Percentiles rank a stretch among this genome's conserved stretches.
These are phyloP conservation scores for Aspergillus sp. DNA, from an alignment of 2,329 filamentous ascomycete species.

Conservation along the genomic window DNA sequence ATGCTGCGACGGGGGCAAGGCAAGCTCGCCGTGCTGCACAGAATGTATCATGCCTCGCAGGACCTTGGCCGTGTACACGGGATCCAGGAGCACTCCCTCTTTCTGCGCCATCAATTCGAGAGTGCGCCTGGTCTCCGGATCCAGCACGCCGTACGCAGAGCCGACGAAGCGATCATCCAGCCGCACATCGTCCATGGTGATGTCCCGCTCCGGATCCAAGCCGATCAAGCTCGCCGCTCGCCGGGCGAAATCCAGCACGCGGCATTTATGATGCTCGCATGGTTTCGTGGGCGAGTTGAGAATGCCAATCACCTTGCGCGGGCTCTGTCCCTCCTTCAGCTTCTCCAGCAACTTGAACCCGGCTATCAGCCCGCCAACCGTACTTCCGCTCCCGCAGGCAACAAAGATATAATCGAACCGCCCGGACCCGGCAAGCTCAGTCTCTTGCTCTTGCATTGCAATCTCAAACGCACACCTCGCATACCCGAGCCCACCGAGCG, in stretches of 20 bases:
- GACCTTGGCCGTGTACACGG: slow-evolving; percentile 29
- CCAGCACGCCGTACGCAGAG: slow-evolving; percentile 23
- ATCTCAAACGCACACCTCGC: slow-evolving; percentile 26
- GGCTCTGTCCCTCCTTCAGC: slow-evolving; percentile 1
- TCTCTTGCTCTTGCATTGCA: slow-evolving; percentile 15
- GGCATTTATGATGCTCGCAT: slow-evolving; percentile 18
- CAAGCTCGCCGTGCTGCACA: slow-evolving; percentile 13
- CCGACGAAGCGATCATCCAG: slow-evolving; percentile 26
- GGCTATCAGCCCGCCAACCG: slow-evolving; percentile 24
- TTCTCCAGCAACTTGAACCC: slow-evolving; percentile 26
- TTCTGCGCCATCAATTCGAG: slow-evolving; percentile 17
- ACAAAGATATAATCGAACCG: slow-evolving; percentile 27
- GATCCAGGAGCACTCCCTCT: slow-evolving; percentile 24
- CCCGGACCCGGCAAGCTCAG: slow-evolving; percentile 11
- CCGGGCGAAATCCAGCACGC: slow-evolving; percentile 22
- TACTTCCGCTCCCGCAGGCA: slow-evolving; percentile 29
- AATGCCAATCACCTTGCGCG: slow-evolving; percentile 22
- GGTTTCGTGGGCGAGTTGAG: slow-evolving; percentile 24
- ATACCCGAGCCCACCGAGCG: slow-evolving; percentile 25
- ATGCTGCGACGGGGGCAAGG: slow-evolving; percentile 6
- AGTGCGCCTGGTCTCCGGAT: slow-evolving; percentile 13
- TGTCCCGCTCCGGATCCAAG: slow-evolving; percentile 15
- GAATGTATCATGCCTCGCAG: slow-evolving; percentile 19
- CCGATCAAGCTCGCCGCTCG: slow-evolving; percentile 19
- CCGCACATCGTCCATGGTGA: slow-evolving; percentile 20